These are phyloP conservation scores for Pleurostoma richardsiae DNA, from an alignment of 2,329 filamentous ascomycete genomes.

Conservation along the genomic window DNA sequence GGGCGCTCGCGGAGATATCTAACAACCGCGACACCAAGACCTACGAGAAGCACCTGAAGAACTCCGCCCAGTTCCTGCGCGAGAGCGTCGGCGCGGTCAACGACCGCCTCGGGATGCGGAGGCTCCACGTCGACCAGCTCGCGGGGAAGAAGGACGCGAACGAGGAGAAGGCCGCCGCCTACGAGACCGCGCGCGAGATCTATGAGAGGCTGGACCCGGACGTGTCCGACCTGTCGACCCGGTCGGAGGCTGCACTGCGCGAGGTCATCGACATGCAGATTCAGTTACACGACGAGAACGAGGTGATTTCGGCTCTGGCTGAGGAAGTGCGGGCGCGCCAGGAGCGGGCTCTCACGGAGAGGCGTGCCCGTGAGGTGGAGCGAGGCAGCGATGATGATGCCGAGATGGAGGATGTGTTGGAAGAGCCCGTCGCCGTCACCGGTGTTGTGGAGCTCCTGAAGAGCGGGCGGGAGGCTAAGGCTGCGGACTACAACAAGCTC, in stretches of 20 bases:
- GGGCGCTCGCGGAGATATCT: constrained; percentile 35
- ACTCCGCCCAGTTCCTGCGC: constrained; percentile 36
- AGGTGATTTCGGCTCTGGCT: constrained; percentile 29
- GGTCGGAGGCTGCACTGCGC: constrained; percentile 41
- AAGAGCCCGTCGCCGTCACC: constrained; percentile 9
- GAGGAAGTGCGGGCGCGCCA: constrained; percentile 17
- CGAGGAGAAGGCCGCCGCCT: neutral
- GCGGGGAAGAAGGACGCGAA: constrained; percentile 6
- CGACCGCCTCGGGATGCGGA: constrained; percentile 29
- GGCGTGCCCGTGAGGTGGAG: constrained; percentile 13
- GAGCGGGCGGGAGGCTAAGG: constrained; percentile 28
- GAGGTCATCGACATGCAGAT: constrained; percentile 42
- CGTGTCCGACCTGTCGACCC: constrained; percentile 35
- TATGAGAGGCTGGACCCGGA: constrained; percentile 25
- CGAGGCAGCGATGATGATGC: constrained; percentile 16
- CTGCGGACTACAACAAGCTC: constrained; percentile 35
- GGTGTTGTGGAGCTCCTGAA: constrained; percentile 28
- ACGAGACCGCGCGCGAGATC: neutral
- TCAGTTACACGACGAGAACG: constrained; percentile 43
- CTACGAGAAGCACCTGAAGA: constrained; percentile 41
- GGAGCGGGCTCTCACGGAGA: constrained; percentile 17
- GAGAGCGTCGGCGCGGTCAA: constrained; percentile 43
- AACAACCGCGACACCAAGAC: constrained; percentile 30
- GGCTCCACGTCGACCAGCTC: constrained; percentile 25
- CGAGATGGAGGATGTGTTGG: constrained; percentile 3